phyloP scores from a whole-genome alignment of 192 early-diverging fungal genomes.

The Coemansia nantahalensis region DNA sequence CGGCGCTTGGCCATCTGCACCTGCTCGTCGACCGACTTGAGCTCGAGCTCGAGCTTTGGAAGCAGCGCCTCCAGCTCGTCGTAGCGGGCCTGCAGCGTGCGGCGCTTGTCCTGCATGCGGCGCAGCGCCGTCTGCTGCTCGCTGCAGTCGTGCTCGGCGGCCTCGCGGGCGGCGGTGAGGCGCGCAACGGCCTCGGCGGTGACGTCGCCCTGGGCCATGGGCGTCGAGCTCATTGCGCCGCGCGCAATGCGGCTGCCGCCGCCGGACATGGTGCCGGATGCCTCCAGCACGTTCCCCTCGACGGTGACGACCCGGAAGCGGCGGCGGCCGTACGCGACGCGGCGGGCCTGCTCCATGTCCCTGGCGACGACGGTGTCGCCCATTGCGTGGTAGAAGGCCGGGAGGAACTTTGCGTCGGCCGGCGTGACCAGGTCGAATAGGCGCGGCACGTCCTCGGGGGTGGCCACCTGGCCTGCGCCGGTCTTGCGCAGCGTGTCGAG shows the following conservation, averaged over 20 bases:
- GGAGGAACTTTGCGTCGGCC: constrained; percentile 65
- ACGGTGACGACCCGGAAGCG: constrained; percentile 94
- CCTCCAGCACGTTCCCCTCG: constrained; percentile 88
- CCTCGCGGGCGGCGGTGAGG: constrained; percentile 60
- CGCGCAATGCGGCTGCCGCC: constrained; percentile 72
- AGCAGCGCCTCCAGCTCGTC: constrained; percentile 60
- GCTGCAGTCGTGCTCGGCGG: constrained; percentile 56
- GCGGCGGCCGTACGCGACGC: constrained; percentile 78
- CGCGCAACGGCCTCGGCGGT: constrained; percentile 55
- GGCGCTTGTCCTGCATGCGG: constrained; percentile 25
- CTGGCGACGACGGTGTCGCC: constrained; percentile 84
- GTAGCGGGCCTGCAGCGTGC: constrained; percentile 54
- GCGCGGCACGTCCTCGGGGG: constrained; percentile 78
- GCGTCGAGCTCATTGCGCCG: constrained; percentile 89
- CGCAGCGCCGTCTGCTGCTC: constrained; percentile 47
- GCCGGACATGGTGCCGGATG: constrained; percentile 89
- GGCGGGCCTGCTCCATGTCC: constrained; percentile 79
- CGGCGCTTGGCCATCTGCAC: constrained; percentile 68
- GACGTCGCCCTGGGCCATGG: constrained; percentile 53
- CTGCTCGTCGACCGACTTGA: constrained; percentile 62
- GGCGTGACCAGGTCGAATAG: constrained; percentile 88
- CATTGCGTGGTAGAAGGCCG: constrained; percentile 86
- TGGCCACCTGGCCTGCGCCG: constrained; percentile 54
- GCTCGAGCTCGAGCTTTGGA: constrained; percentile 72
- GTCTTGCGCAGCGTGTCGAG: constrained; percentile 69